Percentiles rank a stretch among this genome's conserved stretches.
Conservation (phyloP, 2,329 filamentous ascomycete genomes). For the Colletotrichum agaves region DNA sequence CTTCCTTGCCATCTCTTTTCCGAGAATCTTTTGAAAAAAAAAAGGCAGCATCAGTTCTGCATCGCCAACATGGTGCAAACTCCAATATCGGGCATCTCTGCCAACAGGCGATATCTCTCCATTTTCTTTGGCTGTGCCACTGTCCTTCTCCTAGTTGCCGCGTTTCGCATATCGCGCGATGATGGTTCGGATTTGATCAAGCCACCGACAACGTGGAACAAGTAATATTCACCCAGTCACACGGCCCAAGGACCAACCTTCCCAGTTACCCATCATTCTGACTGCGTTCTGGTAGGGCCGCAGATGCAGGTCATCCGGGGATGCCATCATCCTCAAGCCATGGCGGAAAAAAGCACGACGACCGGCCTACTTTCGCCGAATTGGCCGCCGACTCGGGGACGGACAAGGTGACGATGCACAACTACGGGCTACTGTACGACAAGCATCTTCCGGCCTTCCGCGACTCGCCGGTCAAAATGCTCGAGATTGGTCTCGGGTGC, state of each 20-base stretch:
- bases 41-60: not conserved
- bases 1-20: too few relatives aligned
- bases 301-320: not conserved
- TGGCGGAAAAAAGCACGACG: not conserved
- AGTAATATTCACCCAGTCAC: not conserved
- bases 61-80: slow-evolving; percentile 4
- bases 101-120: slow-evolving; percentile 22
- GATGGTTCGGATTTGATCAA: slow-evolving; percentile 1
- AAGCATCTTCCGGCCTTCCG: slow-evolving; percentile 49
- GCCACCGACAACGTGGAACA: slow-evolving; percentile 26
- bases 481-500: slow-evolving; percentile 55
- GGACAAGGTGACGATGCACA: slow-evolving; percentile 52
- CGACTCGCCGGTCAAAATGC: slow-evolving; percentile 49
- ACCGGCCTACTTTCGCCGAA: slow-evolving; percentile 44
- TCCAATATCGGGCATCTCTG: not conserved
- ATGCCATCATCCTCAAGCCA: not conserved
- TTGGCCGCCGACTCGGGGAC: slow-evolving; percentile 50
- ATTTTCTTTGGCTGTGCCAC: slow-evolving; percentile 5
- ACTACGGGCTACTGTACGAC: slow-evolving; percentile 54
- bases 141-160: slow-evolving; percentile 10
- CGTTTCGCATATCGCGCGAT: not conserved
- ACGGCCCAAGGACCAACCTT: not conserved
- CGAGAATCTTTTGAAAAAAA: too few relatives aligned
- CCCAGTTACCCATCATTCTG: not conserved
- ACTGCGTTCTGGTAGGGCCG: not conserved